Conservation (phyloP, 2,329 filamentous ascomycete species). For the Ascochyta clinopodiicola region DNA sequence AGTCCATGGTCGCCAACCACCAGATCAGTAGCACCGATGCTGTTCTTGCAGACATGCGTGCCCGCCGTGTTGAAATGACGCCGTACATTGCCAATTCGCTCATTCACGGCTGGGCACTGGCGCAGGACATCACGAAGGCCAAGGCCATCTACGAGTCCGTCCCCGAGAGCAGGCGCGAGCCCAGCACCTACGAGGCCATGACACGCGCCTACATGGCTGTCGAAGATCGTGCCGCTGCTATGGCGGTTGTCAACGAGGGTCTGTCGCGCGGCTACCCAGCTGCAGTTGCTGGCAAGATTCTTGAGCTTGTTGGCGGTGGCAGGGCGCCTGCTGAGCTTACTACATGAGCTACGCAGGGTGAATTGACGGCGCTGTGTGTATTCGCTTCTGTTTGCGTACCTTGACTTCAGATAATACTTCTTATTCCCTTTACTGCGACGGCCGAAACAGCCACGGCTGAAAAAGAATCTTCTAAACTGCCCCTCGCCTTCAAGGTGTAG, state of each 20-base stretch:
- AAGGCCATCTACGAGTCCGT: constrained; percentile 81
- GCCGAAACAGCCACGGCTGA: constrained; percentile 17
- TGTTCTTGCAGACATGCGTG: constrained; percentile 77
- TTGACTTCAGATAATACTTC: constrained; percentile 11
- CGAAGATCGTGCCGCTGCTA: constrained; percentile 78
- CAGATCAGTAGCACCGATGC: constrained; percentile 73
- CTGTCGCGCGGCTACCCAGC: constrained; percentile 86
- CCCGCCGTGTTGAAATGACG: constrained; percentile 79
- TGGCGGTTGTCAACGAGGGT: constrained; percentile 86
- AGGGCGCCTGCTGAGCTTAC: constrained; percentile 31
- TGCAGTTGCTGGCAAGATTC: constrained; percentile 91
- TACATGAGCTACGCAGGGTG: constrained; percentile 12
- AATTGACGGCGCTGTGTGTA: not conserved
- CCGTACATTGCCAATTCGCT: constrained; percentile 98
- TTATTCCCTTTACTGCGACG: constrained; percentile 25
- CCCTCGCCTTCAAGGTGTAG: constrained; percentile 26
- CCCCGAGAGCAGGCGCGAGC: constrained; percentile 79
- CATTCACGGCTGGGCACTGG: constrained; percentile 93
- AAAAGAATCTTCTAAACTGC: constrained; percentile 22
- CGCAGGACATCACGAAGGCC: constrained; percentile 80
- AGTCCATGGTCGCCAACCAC: constrained; percentile 96
- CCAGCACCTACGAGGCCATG: constrained; percentile 99
- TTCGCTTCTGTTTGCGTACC: constrained; percentile 17
- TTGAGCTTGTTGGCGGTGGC: constrained; percentile 73
- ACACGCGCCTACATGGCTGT: constrained; percentile 88